Conservation (phyloP, 192 early-diverging fungal genomes). For the Coemansia sp. region DNA sequence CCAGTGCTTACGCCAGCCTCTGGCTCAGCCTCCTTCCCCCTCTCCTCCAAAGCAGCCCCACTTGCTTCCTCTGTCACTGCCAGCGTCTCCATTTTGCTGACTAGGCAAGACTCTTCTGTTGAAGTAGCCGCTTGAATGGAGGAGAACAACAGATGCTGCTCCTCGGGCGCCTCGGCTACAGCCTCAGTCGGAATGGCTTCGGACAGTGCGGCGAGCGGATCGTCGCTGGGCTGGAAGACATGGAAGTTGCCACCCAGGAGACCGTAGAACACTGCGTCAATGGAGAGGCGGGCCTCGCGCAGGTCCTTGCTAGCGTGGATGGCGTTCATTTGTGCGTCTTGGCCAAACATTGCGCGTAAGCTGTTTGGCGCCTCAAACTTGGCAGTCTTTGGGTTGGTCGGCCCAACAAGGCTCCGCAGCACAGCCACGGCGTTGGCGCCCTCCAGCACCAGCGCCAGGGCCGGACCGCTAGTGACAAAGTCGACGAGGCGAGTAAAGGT, state of each 20-base stretch:
- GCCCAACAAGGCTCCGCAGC: conserved; percentile 53
- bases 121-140: not conserved
- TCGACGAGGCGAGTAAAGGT: conserved; percentile 41
- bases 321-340: conserved; percentile 54
- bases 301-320: conserved; percentile 55
- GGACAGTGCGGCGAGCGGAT: conserved; percentile 16
- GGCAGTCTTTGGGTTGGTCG: conserved; percentile 51
- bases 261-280: conserved; percentile 36
- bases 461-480: conserved; percentile 55
- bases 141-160: not conserved
- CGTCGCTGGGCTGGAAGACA: conserved; percentile 20
- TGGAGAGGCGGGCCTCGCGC: conserved; percentile 17
- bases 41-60: not conserved
- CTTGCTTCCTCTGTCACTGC: conserved; percentile 2
- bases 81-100: conserved; percentile 16
- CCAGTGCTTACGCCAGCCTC: not conserved
- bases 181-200: not conserved
- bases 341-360: conserved; percentile 55
- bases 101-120: not conserved
- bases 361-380: conserved; percentile 46
- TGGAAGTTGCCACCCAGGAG: conserved; percentile 27
- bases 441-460: conserved; percentile 49
- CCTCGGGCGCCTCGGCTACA: not conserved
- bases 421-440: conserved; percentile 41
- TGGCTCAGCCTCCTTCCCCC: not conserved